Conservation (phyloP, 441 rosid species). For the Gossypium schwendimanii region DNA sequence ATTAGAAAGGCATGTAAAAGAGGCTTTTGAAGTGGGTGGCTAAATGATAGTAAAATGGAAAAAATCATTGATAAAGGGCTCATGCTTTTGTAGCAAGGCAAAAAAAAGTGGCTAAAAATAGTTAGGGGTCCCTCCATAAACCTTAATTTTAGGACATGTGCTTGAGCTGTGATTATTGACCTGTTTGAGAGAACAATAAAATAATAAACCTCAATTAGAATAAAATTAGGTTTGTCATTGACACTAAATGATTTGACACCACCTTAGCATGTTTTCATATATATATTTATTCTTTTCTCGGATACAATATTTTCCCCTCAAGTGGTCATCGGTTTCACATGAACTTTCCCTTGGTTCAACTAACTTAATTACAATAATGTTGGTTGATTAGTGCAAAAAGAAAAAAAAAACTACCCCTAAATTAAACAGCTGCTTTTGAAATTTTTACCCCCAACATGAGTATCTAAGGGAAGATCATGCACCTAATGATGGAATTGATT, state of each 20-base stretch:
- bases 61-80: conserved; percentile 21
- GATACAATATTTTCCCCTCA: conserved; percentile 2
- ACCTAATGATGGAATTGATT: background rate
- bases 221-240: conserved; percentile 15
- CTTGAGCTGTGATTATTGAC: conserved; percentile 21
- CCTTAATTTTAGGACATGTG: conserved; percentile 7
- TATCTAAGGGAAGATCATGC: background rate
- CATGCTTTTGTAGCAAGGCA: conserved; percentile 17
- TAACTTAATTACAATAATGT: background rate
- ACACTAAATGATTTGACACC: conserved; percentile 25
- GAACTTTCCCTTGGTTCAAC: conserved; percentile 3
- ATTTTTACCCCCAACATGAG: background rate
- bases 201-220: conserved; percentile 6
- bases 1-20: background rate
- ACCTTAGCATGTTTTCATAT: conserved; percentile 5
- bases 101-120: background rate
- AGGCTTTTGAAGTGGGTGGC: conserved; percentile 18
- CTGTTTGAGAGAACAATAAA: conserved; percentile 8
- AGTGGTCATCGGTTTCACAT: background rate
- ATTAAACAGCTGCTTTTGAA: background rate
- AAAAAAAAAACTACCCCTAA: background rate
- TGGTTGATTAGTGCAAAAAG: background rate
- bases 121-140: conserved; percentile 18
- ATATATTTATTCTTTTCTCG: background rate
- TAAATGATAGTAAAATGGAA: conserved; percentile 19